Conservation (phyloP, 2,329 filamentous ascomycete genomes). For the Alternaria conjuncta region DNA sequence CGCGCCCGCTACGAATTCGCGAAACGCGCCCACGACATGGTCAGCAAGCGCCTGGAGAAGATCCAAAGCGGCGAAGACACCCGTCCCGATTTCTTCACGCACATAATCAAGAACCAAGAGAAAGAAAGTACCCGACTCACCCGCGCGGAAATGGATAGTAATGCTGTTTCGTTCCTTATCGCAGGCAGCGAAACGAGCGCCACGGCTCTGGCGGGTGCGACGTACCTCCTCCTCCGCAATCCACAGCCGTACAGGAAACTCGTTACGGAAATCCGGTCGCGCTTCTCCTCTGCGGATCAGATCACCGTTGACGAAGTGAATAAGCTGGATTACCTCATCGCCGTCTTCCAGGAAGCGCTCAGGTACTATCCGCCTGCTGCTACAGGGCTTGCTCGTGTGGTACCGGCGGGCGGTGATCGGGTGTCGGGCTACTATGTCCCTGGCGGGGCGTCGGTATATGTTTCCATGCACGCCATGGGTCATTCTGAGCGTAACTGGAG, state of each 20-base stretch:
- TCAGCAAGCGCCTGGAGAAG: conserved; percentile 22
- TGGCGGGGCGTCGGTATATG: conserved; percentile 32
- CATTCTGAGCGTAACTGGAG: conserved; percentile 37
- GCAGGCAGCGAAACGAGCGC: conserved; percentile 58
- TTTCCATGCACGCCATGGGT: conserved; percentile 41
- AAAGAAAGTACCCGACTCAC: conserved; percentile 21
- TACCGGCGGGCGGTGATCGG: conserved; percentile 28
- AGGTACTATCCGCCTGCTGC: conserved; percentile 39
- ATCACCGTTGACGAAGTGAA: conserved; percentile 38
- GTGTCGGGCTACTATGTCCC: conserved; percentile 39
- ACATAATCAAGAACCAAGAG: conserved; percentile 32
- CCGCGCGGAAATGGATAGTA: conserved; percentile 44
- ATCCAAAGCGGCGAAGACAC: conserved; percentile 10
- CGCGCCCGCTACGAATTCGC: conserved; percentile 27
- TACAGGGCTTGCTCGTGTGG: conserved; percentile 37
- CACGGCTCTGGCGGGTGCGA: conserved; percentile 51
- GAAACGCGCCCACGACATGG: conserved; percentile 17
- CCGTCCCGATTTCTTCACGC: conserved; percentile 36
- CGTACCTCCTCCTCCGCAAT: conserved; percentile 49
- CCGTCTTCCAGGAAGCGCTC: conserved; percentile 34
- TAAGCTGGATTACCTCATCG: conserved; percentile 37
- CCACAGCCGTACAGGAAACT: conserved; percentile 24
- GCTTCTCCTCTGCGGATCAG: conserved; percentile 20
- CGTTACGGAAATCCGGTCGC: conserved; percentile 29
- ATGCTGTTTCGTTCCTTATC: conserved; percentile 43